These are phyloP conservation scores for Chloranthus sessilifolius DNA, from an alignment of 164 flowering plant genomes.

Conservation along the genomic window DNA sequence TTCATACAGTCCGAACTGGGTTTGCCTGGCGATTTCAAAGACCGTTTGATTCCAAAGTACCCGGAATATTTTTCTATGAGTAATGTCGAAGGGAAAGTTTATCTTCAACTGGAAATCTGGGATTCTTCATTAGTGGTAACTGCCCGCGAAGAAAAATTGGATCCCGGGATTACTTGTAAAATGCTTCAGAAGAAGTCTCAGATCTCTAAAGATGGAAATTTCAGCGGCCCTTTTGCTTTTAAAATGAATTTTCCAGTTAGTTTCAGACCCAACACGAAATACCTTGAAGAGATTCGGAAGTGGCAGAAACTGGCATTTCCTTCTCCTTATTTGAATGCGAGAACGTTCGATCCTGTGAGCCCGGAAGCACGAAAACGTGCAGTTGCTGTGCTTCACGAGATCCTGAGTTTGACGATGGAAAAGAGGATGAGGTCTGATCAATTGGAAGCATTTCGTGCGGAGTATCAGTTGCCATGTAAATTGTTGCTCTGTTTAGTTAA, in stretches of 20 bases:
- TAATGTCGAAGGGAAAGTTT: constrained; percentile 45
- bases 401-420: constrained; percentile 85
- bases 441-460: constrained; percentile 69
- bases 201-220: constrained; percentile 77
- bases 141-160: constrained; percentile 57
- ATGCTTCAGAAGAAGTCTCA: constrained; percentile 23
- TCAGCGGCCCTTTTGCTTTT: constrained; percentile 66
- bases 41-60: constrained; percentile 58
- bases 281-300: constrained; percentile 61
- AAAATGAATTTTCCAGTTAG: constrained; percentile 55
- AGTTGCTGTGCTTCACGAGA: constrained; percentile 91
- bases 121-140: constrained; percentile 79
- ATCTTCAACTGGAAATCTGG: constrained; percentile 78
- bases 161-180: constrained; percentile 8
- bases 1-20: constrained; percentile 59
- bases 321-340: constrained; percentile 90
- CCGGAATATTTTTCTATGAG: constrained; percentile 64
- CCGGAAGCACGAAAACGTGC: constrained; percentile 77
- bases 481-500: constrained; percentile 76
- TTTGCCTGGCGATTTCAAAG: constrained; percentile 57
- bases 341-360: constrained; percentile 59
- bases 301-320: constrained; percentile 96
- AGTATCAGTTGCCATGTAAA: constrained; percentile 63
- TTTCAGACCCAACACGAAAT: constrained; percentile 75
- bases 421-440: constrained; percentile 82